Percentiles rank a stretch among this genome's conserved stretches.
These are phyloP conservation scores for Luzula sylvatica DNA, from an alignment of 176 grass and related monocot genomes.

Conservation along the genomic window DNA sequence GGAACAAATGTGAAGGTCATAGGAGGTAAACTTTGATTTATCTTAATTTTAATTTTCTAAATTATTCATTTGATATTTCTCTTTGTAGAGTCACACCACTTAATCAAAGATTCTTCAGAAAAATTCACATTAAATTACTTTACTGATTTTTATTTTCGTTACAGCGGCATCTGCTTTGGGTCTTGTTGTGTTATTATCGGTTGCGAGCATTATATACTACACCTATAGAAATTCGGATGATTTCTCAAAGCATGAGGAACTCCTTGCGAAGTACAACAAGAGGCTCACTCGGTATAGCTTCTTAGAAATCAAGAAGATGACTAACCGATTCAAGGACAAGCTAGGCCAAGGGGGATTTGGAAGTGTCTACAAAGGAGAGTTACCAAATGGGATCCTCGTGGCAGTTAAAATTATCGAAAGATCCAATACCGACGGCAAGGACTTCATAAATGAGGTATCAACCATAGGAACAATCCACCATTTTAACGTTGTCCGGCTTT, in stretches of 20 bases:
- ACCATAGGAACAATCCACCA: constrained; percentile 17
- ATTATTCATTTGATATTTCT: neutral
- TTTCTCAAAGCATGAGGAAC: neutral
- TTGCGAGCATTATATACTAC: neutral
- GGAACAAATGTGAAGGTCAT: constrained; percentile 21
- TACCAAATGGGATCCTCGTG: constrained; percentile 7
- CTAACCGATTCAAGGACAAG: constrained; percentile 17
- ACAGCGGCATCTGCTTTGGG: constrained; percentile 6
- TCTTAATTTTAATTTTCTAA: neutral
- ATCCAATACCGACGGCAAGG: constrained; percentile 18
- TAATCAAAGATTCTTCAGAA: neutral
- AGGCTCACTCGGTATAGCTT: constrained; percentile 13
- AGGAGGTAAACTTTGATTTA: constrained; percentile 4
- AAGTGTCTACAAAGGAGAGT: constrained; percentile 16
- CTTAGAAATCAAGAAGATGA: constrained; percentile 15
- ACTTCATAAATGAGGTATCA: constrained; percentile 24
- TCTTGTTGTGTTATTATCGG: neutral
- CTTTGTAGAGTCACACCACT: neutral
- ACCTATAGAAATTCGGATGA: neutral
- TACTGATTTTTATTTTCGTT: neutral
- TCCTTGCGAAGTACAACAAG: constrained; percentile 3
- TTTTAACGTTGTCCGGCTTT: constrained; percentile 15
- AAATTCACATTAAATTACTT: neutral
- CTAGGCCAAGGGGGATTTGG: constrained; percentile 27
- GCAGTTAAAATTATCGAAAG: constrained; percentile 19